Evolutionary conservation across 148 eudicot genomes (phyloP).

Genomic region (Linanthus parryae): DNA sequence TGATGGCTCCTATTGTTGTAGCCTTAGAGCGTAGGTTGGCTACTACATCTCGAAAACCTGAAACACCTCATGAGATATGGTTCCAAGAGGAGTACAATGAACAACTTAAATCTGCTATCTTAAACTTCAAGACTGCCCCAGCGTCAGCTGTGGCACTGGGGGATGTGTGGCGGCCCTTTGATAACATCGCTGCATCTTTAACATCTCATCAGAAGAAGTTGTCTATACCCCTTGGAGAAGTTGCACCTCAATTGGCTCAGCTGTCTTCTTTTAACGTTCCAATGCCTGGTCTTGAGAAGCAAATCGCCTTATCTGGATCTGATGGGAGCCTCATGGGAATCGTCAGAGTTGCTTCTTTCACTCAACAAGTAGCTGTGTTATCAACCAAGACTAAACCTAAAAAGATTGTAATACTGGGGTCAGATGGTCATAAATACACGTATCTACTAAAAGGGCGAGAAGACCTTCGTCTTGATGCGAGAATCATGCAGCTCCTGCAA

Average conservation of each 20-base stretch:
- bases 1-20: conserved; percentile 98
- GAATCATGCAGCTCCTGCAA: conserved; percentile 97
- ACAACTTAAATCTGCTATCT: conserved; percentile 60
- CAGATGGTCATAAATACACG: conserved; percentile 89
- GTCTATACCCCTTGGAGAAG: conserved; percentile 70
- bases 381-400: conserved; percentile 98
- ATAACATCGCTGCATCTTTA: conserved; percentile 74
- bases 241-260: conserved; percentile 80
- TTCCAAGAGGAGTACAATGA: conserved; percentile 78
- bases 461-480: conserved; percentile 98
- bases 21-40: conserved; percentile 93
- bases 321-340: conserved; percentile 51
- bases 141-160: conserved; percentile 65
- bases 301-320: conserved; percentile 54
- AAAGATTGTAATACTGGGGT: conserved; percentile 81
- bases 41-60: conserved; percentile 74
- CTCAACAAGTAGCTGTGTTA: conserved; percentile 64
- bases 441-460: conserved; percentile 97
- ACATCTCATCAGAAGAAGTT: conserved; percentile 92
- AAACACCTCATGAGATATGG: conserved; percentile 97
- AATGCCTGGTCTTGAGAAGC: conserved; percentile 99
- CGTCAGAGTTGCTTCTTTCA: conserved; percentile 85
- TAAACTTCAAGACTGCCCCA: conserved; percentile 71
- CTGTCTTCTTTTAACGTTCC: conserved; percentile 87
- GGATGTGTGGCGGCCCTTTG: conserved; percentile 96